Percentiles rank a stretch among this genome's conserved stretches.
These are phyloP conservation scores for Candida smagusa DNA, from an alignment of 1,139 yeast genomes.

Conservation along the genomic window DNA sequence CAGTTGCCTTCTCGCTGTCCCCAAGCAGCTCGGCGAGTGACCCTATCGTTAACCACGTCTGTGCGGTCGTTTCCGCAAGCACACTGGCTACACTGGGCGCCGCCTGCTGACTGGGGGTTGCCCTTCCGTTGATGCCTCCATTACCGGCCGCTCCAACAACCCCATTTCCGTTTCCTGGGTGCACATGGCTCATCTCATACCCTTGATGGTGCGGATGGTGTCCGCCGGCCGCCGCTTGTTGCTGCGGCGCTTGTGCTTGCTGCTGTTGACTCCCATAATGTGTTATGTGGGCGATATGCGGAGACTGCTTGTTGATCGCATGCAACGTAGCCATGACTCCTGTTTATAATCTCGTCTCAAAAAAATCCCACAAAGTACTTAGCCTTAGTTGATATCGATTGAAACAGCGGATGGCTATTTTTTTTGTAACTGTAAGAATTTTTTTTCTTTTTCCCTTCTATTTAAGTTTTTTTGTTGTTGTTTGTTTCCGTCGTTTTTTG, in stretches of 20 bases:
- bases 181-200: constrained; percentile 9
- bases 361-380: background rate
- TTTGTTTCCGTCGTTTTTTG: constrained; percentile 2
- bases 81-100: constrained; percentile 12
- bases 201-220: constrained; percentile 10
- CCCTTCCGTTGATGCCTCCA: constrained; percentile 8
- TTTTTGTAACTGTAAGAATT: background rate
- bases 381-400: background rate
- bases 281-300: constrained; percentile 3
- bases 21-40: constrained; percentile 87
- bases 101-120: constrained; percentile 12
- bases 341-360: background rate
- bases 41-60: constrained; percentile 92
- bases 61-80: constrained; percentile 70
- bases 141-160: constrained; percentile 1
- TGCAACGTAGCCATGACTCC: constrained; percentile 9
- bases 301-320: constrained; percentile 8
- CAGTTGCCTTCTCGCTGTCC: constrained; percentile 84
- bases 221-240: constrained; percentile 4
- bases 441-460: constrained; percentile 1
- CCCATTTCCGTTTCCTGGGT: constrained; percentile 6
- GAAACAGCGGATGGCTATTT: background rate
- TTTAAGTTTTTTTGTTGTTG: constrained; percentile 1
- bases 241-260: constrained; percentile 12
- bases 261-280: constrained; percentile 11